Evolutionary conservation across 257 asterid species (phyloP).

Genomic region (Agastache rugosa): DNA sequence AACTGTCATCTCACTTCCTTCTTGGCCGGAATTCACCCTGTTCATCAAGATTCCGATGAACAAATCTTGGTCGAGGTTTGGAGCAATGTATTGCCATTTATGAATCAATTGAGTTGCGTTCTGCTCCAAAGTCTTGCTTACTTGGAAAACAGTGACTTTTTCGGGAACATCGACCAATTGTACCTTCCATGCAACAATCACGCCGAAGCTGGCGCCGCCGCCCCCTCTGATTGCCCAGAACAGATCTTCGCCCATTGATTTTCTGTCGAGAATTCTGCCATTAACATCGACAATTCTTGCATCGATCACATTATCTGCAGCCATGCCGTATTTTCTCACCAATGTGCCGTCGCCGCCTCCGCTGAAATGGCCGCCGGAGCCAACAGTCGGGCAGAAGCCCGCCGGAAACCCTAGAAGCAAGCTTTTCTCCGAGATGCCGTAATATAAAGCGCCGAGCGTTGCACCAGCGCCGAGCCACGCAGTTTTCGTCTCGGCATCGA

Average conservation of each 20-base stretch:
- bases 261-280: slow-evolving; percentile 17
- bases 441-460: neutral
- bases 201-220: slow-evolving; percentile 33
- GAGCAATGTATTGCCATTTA: slow-evolving; percentile 33
- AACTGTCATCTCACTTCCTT: neutral
- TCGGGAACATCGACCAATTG: slow-evolving; percentile 33
- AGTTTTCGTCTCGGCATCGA: neutral
- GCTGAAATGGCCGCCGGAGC: neutral
- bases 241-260: slow-evolving; percentile 13
- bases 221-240: slow-evolving; percentile 37
- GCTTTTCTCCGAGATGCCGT: neutral
- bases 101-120: slow-evolving; percentile 22
- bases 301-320: slow-evolving; percentile 25
- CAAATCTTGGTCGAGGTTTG: neutral
- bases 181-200: slow-evolving; percentile 29
- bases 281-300: slow-evolving; percentile 22
- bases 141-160: neutral
- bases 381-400: neutral
- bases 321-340: neutral
- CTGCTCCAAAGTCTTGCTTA: neutral
- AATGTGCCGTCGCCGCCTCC: neutral
- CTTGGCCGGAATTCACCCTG: neutral
- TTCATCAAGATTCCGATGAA: neutral
- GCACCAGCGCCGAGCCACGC: neutral
- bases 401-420: neutral